Percentiles rank a stretch among this genome's conserved stretches.
Evolutionary conservation across 345 rosid species (phyloP).

Genomic region (Corymbia maculata): DNA sequence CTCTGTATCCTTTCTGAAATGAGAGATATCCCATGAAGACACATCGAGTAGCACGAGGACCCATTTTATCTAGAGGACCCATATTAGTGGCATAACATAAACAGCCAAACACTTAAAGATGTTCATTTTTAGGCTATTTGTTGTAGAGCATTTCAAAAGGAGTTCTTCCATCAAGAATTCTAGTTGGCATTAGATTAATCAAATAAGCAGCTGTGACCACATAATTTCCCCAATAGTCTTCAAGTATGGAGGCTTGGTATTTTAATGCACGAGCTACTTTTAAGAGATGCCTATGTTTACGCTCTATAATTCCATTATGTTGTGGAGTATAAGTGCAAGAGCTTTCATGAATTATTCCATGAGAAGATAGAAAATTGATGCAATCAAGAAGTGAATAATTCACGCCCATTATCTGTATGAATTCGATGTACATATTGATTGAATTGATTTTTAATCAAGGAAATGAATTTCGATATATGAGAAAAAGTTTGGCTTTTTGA

Average conservation of each 20-base stretch:
- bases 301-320: no score
- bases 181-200: neutral
- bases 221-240: neutral
- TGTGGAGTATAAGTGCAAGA: no score
- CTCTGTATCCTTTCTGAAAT: neutral
- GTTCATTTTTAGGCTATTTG: no score
- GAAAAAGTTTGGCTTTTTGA: neutral
- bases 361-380: neutral
- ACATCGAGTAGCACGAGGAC: neutral
- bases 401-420: neutral
- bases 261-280: neutral
- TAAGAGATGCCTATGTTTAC: no score
- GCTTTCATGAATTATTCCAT: neutral
- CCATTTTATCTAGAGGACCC: neutral
- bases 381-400: neutral
- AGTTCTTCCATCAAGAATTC: neutral
- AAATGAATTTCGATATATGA: neutral
- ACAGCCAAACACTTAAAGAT: neutral
- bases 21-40: neutral
- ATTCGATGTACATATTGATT: no score
- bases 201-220: fast-evolving
- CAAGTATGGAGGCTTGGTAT: neutral
- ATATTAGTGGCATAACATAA: no score
- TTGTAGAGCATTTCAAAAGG: neutral
- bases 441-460: no score